A percentile compares a stretch with the other conserved stretches of the same genome.
Conservation (phyloP, 1,284 basidiomycete genomes). For the Fomitopsis schrenkii region DNA sequence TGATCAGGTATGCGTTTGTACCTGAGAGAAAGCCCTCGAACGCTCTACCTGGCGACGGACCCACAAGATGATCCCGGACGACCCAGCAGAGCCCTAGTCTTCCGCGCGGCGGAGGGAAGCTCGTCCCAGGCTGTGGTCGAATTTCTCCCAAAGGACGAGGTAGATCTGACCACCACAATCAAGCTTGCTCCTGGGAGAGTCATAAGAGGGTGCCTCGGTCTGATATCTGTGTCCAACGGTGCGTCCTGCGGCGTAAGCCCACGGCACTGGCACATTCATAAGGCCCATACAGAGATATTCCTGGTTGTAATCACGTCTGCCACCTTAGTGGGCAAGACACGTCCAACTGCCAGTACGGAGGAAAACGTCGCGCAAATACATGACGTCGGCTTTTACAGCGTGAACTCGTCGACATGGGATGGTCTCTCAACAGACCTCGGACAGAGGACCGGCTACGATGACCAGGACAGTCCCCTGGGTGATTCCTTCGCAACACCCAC, state of each 20-base stretch:
- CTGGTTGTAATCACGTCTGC: constrained; percentile 73
- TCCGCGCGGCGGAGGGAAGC: constrained; percentile 58
- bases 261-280: neutral
- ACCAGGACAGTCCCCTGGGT: constrained; percentile 44
- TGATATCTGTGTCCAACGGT: constrained; percentile 70
- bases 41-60: constrained; percentile 69
- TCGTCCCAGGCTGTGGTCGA: constrained; percentile 75
- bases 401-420: constrained; percentile 71
- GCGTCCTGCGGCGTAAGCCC: neutral
- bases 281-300: constrained; percentile 62
- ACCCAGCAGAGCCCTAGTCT: constrained; percentile 62
- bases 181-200: constrained; percentile 63
- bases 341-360: constrained; percentile 50
- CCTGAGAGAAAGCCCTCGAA: constrained; percentile 58
- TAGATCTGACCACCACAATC: constrained; percentile 62
- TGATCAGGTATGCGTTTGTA: constrained; percentile 57
- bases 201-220: constrained; percentile 74
- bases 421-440: constrained; percentile 52
- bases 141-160: constrained; percentile 69
- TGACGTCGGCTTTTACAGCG: constrained; percentile 74
- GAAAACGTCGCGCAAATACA: constrained; percentile 74
- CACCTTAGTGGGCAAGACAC: constrained; percentile 74
- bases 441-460: constrained; percentile 38
- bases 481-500: constrained; percentile 40
- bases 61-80: constrained; percentile 60